A percentile compares a stretch with the other conserved stretches of the same genome.
These are phyloP conservation scores for Nitzschia sp. DNA, from an alignment of 108 stramenopile species.

Conservation along the genomic window DNA sequence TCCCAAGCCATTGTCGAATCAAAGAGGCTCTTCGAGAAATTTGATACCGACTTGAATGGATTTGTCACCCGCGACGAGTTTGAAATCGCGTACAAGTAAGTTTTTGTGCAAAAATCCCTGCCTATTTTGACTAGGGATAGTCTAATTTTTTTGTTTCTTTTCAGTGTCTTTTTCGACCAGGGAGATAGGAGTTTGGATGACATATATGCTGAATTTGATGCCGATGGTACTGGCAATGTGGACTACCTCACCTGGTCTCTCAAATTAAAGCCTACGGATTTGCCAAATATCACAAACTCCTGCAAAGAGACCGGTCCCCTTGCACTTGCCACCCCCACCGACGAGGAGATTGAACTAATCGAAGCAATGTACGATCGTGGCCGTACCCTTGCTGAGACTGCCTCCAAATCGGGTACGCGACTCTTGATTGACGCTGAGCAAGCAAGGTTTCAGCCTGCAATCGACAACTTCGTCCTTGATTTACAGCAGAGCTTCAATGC, in stretches of 20 bases:
- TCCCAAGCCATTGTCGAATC: constrained; percentile 77
- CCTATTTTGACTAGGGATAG: neutral
- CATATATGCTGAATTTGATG: constrained; percentile 60
- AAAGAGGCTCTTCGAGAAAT: constrained; percentile 60
- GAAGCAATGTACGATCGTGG: constrained; percentile 70
- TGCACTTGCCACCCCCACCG: constrained; percentile 65
- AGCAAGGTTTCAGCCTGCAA: constrained; percentile 93
- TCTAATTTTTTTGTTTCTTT: neutral
- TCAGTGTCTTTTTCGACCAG: constrained; percentile 34
- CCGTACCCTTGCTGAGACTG: constrained; percentile 68
- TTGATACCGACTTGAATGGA: constrained; percentile 61
- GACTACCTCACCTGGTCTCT: constrained; percentile 87
- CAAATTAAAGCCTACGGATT: constrained; percentile 50
- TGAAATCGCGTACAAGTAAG: constrained; percentile 37
- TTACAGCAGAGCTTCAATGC: constrained; percentile 82
- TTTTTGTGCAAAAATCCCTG: too few species aligned
- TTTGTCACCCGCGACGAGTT: constrained; percentile 71
- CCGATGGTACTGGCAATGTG: constrained; percentile 47
- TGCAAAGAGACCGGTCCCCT: constrained; percentile 76
- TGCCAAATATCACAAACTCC: constrained; percentile 47
- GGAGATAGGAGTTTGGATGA: constrained; percentile 42
- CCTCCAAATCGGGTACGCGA: constrained; percentile 61
- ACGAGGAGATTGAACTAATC: constrained; percentile 84
- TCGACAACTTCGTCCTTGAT: constrained; percentile 84
- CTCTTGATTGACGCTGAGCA: constrained; percentile 99